phyloP scores from a whole-genome alignment of 768 basidiomycete genomes.

The Tephrocybe sp. region DNA sequence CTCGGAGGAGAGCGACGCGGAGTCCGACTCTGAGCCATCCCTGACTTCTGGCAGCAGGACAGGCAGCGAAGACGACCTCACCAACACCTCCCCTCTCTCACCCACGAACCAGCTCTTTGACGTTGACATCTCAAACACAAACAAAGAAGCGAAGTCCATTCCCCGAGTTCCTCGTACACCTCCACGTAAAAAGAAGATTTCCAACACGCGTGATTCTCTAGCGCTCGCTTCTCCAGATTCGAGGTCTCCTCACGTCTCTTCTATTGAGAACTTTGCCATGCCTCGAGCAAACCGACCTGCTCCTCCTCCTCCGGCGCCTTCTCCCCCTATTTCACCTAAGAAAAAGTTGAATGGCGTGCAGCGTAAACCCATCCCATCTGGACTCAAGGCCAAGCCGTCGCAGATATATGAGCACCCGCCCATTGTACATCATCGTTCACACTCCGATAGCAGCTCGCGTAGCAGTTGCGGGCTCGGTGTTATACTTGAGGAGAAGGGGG shows the following conservation, averaged over 20 bases:
- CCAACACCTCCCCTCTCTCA: neutral
- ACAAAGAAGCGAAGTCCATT: neutral
- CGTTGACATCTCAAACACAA: neutral
- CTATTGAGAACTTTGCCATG: neutral
- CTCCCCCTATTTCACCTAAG: neutral
- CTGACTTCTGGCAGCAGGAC: neutral
- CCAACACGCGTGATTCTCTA: constrained; percentile 13
- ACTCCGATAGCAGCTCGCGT: neutral
- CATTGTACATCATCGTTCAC: constrained; percentile 7
- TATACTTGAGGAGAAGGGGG: constrained; percentile 5
- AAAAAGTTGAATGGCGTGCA: neutral
- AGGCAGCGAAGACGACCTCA: constrained; percentile 1
- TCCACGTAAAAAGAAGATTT: constrained; percentile 10
- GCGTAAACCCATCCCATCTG: neutral
- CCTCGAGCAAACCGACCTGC: constrained; percentile 4
- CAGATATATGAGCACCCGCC: constrained; percentile 2
- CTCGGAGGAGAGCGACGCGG: constrained; percentile 2
- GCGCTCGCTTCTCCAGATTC: neutral
- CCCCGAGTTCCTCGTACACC: neutral
- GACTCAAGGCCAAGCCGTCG: neutral
- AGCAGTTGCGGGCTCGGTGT: neutral
- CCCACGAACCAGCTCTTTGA: neutral
- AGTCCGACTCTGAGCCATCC: constrained; percentile 4
- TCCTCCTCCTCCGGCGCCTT: constrained; percentile 3
- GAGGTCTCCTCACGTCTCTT: neutral